Base-by-base conservation (phyloP, 225 moss, liverwort and hornwort species). In the Lunularia cruciata region DNA sequence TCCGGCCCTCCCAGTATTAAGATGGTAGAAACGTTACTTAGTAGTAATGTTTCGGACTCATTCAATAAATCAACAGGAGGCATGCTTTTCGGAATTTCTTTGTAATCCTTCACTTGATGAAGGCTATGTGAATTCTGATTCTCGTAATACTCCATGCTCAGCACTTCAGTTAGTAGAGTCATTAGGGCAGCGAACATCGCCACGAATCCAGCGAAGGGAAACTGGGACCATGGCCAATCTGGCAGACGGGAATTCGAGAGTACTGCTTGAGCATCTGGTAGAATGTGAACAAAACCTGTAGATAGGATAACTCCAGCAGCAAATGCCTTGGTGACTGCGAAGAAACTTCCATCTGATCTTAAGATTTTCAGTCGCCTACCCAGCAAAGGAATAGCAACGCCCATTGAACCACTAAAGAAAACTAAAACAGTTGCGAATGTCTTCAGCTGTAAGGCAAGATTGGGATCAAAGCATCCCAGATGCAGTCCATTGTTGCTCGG, bases 221-320 rank as follows among this genome's bases (percentile, higher is more conserved):
- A 95, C 11, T 79, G 73, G 25, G 82, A 75, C 88, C 88, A 95
- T 0, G 88, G 86, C 19, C 74, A 79, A 25, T 2, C 47, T 0
- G 89, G 85, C n/a, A 95, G 75, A 52, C 89, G 92, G 15, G 74
- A 61, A 48, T 60, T 83, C 0, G 70, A 65, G 25, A 95, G 79
- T 25, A 88, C 81, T 15, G 71, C 82, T 75, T 84, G 76, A 16
- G 85, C 89, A n/a, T 88, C 92, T 0, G 92, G 95, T 2, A 95
- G 6, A 80, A 95, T 92, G 47, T 95, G 95, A 27, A 92, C 92
- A 78, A 95, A 95, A 0, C 89, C 95, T 5, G 88, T 90, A 5
- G 88, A 88, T 53, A 90, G 79, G 34, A 90, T 88, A n/a, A 90
- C 81, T n/a, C 90, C 90, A 25, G 79, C 90, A 48, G 90, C 86